Evolutionary conservation across 2,329 filamentous ascomycete species (phyloP).

Genomic region (Fusarium equiseti): DNA sequence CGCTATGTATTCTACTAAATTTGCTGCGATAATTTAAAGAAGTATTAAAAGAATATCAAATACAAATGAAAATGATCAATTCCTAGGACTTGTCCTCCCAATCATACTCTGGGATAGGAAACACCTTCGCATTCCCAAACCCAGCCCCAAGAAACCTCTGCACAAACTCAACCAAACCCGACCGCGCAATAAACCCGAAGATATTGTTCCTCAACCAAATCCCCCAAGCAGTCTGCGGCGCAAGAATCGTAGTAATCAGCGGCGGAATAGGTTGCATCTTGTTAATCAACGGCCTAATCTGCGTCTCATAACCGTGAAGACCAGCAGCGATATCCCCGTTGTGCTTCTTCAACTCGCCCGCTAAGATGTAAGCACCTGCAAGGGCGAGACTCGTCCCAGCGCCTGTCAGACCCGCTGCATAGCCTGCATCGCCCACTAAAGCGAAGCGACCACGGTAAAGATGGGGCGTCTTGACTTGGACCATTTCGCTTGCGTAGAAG

Average conservation of each 20-base stretch:
- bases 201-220: slow-evolving; percentile 59
- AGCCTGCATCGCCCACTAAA: slow-evolving; percentile 64
- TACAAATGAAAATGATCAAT: no score
- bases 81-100: background rate
- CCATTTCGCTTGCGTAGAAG: slow-evolving; percentile 61
- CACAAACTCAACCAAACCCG: slow-evolving; percentile 47
- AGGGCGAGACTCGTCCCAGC: slow-evolving; percentile 61
- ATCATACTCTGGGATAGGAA: slow-evolving; percentile 55
- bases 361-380: slow-evolving; percentile 63
- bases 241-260: slow-evolving; percentile 52
- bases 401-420: slow-evolving; percentile 60
- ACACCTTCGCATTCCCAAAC: slow-evolving; percentile 45
- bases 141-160: slow-evolving; percentile 45
- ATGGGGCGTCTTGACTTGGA: slow-evolving; percentile 57
- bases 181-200: slow-evolving; percentile 57
- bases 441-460: slow-evolving; percentile 58
- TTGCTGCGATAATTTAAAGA: background rate
- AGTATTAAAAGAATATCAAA: no score
- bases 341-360: slow-evolving; percentile 56
- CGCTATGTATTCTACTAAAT: background rate
- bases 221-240: slow-evolving; percentile 60
- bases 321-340: slow-evolving; percentile 48
- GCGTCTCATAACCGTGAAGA: slow-evolving; percentile 56
- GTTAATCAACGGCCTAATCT: slow-evolving; percentile 57
- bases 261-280: slow-evolving; percentile 51